These are phyloP conservation scores for Sclerotinia spermophila DNA, from an alignment of 2,329 filamentous ascomycete genomes.

Conservation along the genomic window DNA sequence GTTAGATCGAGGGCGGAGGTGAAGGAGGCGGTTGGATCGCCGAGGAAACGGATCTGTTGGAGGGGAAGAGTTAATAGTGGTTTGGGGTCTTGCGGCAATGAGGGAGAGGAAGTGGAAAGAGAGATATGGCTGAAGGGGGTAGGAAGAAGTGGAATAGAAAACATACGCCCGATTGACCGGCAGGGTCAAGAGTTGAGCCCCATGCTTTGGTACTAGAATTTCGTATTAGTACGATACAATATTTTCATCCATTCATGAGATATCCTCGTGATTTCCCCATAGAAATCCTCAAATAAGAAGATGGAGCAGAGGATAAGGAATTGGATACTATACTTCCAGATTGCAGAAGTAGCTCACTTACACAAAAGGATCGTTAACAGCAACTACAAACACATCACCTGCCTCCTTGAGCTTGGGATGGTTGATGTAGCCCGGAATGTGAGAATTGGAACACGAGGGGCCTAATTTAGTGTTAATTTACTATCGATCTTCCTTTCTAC, in stretches of 20 bases:
- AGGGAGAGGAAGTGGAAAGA: no score
- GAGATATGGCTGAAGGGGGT: conserved; percentile 11
- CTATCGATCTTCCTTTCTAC: not conserved
- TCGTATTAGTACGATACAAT: not conserved
- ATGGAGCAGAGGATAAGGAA: not conserved
- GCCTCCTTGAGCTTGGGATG: conserved; percentile 74
- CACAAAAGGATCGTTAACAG: conserved; percentile 95
- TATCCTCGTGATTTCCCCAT: not conserved
- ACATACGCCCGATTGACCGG: conserved; percentile 69
- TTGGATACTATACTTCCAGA: no score
- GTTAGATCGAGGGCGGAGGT: conserved; percentile 78
- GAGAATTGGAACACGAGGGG: conserved; percentile 62
- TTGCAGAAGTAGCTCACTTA: conserved; percentile 45
- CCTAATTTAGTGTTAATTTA: conserved; percentile 37
- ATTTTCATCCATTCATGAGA: not conserved
- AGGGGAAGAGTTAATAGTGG: not conserved
- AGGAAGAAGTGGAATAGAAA: conserved; percentile 63
- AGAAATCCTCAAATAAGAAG: not conserved
- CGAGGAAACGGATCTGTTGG: conserved; percentile 80
- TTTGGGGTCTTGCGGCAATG: not conserved
- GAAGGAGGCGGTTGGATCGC: conserved; percentile 74
- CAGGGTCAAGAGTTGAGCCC: conserved; percentile 72
- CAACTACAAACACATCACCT: conserved; percentile 82
- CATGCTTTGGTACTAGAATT: conserved; percentile 78
- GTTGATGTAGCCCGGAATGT: conserved; percentile 84